A percentile compares a stretch with the other conserved stretches of the same genome.
These are phyloP conservation scores for Myxozyma kluyveri DNA, from an alignment of 805 yeast genomes.

Conservation along the genomic window DNA sequence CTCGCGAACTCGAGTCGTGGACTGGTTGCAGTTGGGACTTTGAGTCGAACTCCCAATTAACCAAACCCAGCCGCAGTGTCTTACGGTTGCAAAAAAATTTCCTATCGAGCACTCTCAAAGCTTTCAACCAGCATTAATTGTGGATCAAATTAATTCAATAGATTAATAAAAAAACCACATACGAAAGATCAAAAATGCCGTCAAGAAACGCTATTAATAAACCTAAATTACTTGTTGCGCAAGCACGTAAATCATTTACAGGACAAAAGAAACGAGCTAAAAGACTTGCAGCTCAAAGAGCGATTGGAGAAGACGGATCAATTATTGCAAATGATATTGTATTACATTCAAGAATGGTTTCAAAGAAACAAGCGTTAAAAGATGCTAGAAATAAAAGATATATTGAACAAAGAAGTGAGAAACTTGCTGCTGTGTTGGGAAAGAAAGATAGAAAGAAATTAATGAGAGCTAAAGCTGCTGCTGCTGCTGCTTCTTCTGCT, in stretches of 20 bases:
- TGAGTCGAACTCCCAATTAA: too few relatives aligned
- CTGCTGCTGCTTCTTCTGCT: not conserved
- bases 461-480: not conserved
- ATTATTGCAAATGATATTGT: conserved; percentile 6
- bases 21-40: too few relatives aligned
- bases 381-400: conserved; percentile 76
- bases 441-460: not conserved
- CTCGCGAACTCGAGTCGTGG: too few relatives aligned
- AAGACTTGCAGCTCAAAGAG: not conserved
- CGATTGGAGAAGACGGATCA: not conserved
- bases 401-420: conserved; percentile 49
- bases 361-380: conserved; percentile 76
- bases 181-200: too few relatives aligned
- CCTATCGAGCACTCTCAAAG: too few relatives aligned
- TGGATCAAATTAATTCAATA: too few relatives aligned
- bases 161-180: too few relatives aligned
- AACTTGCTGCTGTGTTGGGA: not conserved
- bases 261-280: conserved; percentile 20
- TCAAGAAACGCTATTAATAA: conserved; percentile 78
- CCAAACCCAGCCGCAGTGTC: too few relatives aligned
- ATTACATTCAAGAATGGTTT: conserved; percentile 43
- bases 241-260: conserved; percentile 44
- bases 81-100: too few relatives aligned
- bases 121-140: too few relatives aligned
- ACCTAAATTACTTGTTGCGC: conserved; percentile 58